Evolutionary conservation across 257 asterid species (phyloP).

Genomic region (Nicotiana undulata): DNA sequence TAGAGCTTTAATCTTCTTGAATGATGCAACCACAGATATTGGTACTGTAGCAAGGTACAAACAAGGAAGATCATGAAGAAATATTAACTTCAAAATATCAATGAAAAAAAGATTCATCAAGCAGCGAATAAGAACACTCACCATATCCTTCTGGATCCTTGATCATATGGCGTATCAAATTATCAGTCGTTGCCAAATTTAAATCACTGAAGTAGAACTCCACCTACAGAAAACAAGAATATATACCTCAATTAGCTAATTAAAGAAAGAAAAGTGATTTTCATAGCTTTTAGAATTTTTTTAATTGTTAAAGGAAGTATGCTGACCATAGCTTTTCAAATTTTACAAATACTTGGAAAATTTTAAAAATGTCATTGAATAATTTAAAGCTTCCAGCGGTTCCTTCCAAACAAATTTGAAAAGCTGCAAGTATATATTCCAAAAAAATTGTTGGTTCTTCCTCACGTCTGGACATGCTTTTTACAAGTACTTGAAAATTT

Average conservation of each 20-base stretch:
- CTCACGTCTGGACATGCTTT: neutral
- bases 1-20: slow-evolving; percentile 69
- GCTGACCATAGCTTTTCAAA: neutral
- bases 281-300: neutral
- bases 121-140: slow-evolving; percentile 20
- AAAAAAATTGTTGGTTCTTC: neutral
- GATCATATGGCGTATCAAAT: slow-evolving; percentile 55
- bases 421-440: neutral
- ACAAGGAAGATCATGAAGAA: slow-evolving; percentile 1
- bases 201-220: slow-evolving; percentile 90
- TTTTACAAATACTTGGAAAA: neutral
- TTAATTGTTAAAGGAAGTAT: too few relatives aligned
- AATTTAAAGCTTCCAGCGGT: neutral
- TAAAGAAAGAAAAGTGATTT: neutral
- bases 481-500: neutral
- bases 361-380: neutral
- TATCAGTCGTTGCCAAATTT: slow-evolving; percentile 92
- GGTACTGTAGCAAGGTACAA: slow-evolving; percentile 44
- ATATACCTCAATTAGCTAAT: neutral
- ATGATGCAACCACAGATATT: slow-evolving; percentile 70
- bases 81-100: neutral
- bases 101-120: neutral
- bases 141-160: slow-evolving; percentile 90
- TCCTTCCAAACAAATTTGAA: neutral
- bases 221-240: slow-evolving; percentile 41